Evolutionary conservation across 2,329 filamentous ascomycete species (phyloP).

Genomic region (Aspergillus transmontanensis): DNA sequence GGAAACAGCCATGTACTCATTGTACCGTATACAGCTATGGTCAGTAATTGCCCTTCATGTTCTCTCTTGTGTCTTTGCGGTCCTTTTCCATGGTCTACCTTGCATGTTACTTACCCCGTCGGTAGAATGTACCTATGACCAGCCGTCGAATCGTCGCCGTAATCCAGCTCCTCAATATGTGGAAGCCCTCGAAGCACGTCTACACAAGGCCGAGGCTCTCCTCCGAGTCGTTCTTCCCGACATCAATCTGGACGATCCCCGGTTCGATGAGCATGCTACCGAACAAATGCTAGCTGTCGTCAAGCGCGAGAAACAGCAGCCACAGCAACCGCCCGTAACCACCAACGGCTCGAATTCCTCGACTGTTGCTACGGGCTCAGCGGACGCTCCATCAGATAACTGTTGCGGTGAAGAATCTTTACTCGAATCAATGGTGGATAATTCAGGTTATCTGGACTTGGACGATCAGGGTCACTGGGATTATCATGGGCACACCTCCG

Average conservation of each 20-base stretch:
- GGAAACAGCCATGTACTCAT: constrained; percentile 87
- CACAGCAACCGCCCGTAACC: constrained; percentile 11
- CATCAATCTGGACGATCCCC: constrained; percentile 81
- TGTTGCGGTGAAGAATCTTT: constrained; percentile 66
- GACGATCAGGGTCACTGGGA: constrained; percentile 92
- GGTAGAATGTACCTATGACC: constrained; percentile 90
- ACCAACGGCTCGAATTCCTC: constrained; percentile 21
- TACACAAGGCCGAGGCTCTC: constrained; percentile 80
- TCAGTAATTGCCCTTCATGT: constrained; percentile 48
- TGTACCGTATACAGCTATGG: constrained; percentile 99
- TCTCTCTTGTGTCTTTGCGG: background rate
- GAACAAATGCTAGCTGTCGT: constrained; percentile 61
- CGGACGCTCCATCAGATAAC: constrained; percentile 31
- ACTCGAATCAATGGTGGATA: constrained; percentile 92
- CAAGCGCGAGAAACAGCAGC: constrained; percentile 38
- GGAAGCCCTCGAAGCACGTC: constrained; percentile 78
- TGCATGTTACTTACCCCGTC: background rate
- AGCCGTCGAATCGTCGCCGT: constrained; percentile 85
- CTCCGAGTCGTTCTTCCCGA: constrained; percentile 80
- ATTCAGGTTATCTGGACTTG: constrained; percentile 85
- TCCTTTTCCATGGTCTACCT: background rate
- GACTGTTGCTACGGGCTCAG: constrained; percentile 20
- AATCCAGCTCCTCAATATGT: constrained; percentile 93
- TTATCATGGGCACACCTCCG: constrained; percentile 92
- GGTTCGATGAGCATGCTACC: constrained; percentile 74